Base-by-base conservation (phyloP, 2,329 filamentous ascomycete genomes). In the Clarireedia homoeocarpa region DNA sequence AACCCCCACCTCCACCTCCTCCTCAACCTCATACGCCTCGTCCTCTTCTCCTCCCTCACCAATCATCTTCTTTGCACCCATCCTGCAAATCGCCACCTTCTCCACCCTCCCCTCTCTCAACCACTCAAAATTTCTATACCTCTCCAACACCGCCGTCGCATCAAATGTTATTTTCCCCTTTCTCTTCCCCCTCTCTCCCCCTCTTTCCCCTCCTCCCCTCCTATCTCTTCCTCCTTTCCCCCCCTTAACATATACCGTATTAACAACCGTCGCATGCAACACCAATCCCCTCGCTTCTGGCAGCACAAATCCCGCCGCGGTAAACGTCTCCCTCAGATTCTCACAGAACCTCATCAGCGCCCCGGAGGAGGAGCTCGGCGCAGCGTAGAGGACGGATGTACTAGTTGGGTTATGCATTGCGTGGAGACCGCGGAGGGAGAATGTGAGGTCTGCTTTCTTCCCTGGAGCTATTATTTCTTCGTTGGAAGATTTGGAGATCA, bases 241-340 rank as follows among this genome's bases (percentile, higher is more conserved):
- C 49, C 67, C 48, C 47, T 64, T 64, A 45, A 83, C 83, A 68
- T 96, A 95, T 14, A 91, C 81, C 0, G 91, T 95, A 70, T 96
- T 96, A 51, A 94, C 72, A 4, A 96, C 74, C 0, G 92, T 96
- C 17, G 89, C 90, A 68, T 96, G 92, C 51, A 96, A 72, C 20
- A 88, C 78, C 59, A 96, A 70, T 6, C 82, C 79, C 54, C 89
- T 74, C 12, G 17, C 71, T 26, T 88, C 84, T 1, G 75, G 72
- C 0, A 75, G 67, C 66, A 91, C 72, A 9, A 88, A 70, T 1
- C 76, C 82, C 0, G 73, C 73, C 1, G 79, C 73, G 17, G 71
- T 72, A 63, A 91, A 90, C 1, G 63, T 61, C 0, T 71, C 65
- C 58, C 77, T 73, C 14, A 90, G 66, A n/a, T 67, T 68, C 61